phyloP scores from a whole-genome alignment of 768 basidiomycete genomes.

The Lactarius pseudohatsudake region DNA sequence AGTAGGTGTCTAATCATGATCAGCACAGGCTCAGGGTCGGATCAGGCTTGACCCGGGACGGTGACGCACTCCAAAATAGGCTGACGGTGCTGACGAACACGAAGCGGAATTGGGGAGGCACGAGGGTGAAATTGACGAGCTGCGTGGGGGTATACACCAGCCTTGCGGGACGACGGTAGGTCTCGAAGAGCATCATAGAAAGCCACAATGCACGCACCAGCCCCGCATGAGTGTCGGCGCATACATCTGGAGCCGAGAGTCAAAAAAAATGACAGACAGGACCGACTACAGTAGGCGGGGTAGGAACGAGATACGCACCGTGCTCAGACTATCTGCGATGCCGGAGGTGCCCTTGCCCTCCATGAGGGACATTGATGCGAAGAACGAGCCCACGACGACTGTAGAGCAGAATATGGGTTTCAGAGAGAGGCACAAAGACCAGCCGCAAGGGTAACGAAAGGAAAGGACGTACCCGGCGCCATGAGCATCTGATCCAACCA shows the following conservation, averaged over 20 bases:
- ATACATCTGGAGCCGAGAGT: conserved; percentile 51
- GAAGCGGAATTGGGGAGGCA: conserved; percentile 77
- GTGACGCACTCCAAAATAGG: conserved; percentile 75
- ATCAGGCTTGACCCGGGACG: background rate
- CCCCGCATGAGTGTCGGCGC: conserved; percentile 72
- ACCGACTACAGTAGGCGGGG: background rate
- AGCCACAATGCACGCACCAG: conserved; percentile 48
- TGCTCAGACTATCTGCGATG: conserved; percentile 49
- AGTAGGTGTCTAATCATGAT: conserved; percentile 21
- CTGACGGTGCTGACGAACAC: conserved; percentile 73
- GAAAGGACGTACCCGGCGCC: conserved; percentile 60
- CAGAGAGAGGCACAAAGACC: background rate
- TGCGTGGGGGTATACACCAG: conserved; percentile 75
- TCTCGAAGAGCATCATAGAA: background rate
- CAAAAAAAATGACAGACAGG: background rate
- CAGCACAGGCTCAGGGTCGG: background rate
- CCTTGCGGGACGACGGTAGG: conserved; percentile 40
- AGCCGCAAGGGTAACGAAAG: background rate
- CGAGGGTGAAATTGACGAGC: conserved; percentile 72
- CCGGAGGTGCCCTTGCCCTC: conserved; percentile 66
- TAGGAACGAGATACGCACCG: conserved; percentile 31
- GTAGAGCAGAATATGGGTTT: background rate
- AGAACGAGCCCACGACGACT: conserved; percentile 55
- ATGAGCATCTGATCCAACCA: conserved; percentile 79
- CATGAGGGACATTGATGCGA: conserved; percentile 74